A percentile compares a stretch with the other conserved stretches of the same genome.
These are phyloP conservation scores for Ganoderma sinense DNA, from an alignment of 1,284 basidiomycete genomes.

Conservation along the genomic window DNA sequence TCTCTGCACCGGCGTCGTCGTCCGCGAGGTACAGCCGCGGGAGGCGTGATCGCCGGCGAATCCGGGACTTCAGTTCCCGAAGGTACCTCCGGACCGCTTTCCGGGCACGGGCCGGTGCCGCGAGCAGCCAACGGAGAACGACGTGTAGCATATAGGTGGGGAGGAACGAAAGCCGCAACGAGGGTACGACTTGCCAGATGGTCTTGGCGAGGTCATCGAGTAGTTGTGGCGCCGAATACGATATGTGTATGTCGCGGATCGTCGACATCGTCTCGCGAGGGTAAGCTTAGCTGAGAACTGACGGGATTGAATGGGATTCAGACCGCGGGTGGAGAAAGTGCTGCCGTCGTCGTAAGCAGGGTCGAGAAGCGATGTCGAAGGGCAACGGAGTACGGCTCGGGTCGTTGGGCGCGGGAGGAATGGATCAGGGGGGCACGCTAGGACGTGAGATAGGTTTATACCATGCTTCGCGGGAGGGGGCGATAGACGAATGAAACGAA, in stretches of 20 bases:
- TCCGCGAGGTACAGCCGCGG: neutral
- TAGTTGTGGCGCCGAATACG: slow-evolving; percentile 13
- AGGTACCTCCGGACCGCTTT: slow-evolving; percentile 10
- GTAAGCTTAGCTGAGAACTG: neutral
- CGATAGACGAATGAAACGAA: neutral
- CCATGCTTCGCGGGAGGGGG: neutral
- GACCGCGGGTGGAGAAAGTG: neutral
- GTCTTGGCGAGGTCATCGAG: slow-evolving; percentile 13
- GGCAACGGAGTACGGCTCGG: neutral
- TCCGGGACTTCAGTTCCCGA: neutral
- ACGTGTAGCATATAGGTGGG: slow-evolving; percentile 12
- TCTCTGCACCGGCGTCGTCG: neutral
- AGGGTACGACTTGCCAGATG: slow-evolving; percentile 1
- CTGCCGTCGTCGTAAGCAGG: neutral
- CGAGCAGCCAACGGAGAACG: slow-evolving; percentile 14
- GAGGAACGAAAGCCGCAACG: slow-evolving; percentile 6
- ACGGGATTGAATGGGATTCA: neutral
- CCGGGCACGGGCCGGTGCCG: slow-evolving; percentile 1
- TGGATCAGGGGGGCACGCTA: neutral
- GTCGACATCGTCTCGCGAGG: slow-evolving; percentile 6
- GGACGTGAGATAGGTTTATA: neutral
- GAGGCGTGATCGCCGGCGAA: neutral
- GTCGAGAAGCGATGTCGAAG: too few relatives aligned
- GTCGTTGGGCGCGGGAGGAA: neutral
- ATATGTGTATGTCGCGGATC: slow-evolving; percentile 12